Evolutionary conservation across 1,284 basidiomycete species (phyloP).

Genomic region (Ganoderma resinaceum): DNA sequence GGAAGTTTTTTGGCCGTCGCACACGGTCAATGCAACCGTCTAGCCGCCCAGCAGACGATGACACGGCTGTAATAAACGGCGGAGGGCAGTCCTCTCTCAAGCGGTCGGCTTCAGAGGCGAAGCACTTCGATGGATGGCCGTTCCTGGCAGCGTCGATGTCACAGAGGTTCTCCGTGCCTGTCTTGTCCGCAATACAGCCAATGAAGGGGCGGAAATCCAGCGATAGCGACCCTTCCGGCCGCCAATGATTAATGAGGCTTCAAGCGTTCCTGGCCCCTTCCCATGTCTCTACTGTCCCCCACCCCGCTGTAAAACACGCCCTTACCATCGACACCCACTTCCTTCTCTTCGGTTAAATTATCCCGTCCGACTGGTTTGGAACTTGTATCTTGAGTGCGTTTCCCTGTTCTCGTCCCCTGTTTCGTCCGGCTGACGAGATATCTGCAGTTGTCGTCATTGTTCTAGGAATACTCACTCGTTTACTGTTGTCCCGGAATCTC

Average conservation of each 20-base stretch:
- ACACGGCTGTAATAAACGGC: slow-evolving; percentile 10
- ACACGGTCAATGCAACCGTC: slow-evolving; percentile 37
- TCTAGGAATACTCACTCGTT: background rate
- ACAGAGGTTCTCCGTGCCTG: slow-evolving; percentile 30
- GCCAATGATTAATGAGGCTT: slow-evolving; percentile 6
- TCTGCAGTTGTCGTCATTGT: background rate
- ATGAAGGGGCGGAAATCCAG: slow-evolving; percentile 23
- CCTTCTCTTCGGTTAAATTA: slow-evolving; percentile 22
- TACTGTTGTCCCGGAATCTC: slow-evolving; percentile 9
- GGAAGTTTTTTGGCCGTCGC: slow-evolving; percentile 30
- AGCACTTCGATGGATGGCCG: slow-evolving; percentile 38
- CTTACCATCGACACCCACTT: background rate
- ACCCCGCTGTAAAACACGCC: background rate
- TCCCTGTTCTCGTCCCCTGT: background rate
- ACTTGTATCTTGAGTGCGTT: slow-evolving; percentile 24
- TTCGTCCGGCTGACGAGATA: background rate
- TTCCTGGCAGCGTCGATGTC: slow-evolving; percentile 25
- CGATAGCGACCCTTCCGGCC: slow-evolving; percentile 25
- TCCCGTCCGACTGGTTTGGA: slow-evolving; percentile 23
- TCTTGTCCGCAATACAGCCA: slow-evolving; percentile 24
- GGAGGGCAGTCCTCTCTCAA: slow-evolving; percentile 19
- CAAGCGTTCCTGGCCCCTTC: slow-evolving; percentile 1
- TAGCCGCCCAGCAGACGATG: slow-evolving; percentile 26
- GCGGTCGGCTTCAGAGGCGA: slow-evolving; percentile 31
- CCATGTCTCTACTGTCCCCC: slow-evolving; percentile 6